A percentile compares a stretch with the other conserved stretches of the same genome.
phyloP scores from a whole-genome alignment of 2,329 filamentous ascomycete species.

The Capronia epimyces region DNA sequence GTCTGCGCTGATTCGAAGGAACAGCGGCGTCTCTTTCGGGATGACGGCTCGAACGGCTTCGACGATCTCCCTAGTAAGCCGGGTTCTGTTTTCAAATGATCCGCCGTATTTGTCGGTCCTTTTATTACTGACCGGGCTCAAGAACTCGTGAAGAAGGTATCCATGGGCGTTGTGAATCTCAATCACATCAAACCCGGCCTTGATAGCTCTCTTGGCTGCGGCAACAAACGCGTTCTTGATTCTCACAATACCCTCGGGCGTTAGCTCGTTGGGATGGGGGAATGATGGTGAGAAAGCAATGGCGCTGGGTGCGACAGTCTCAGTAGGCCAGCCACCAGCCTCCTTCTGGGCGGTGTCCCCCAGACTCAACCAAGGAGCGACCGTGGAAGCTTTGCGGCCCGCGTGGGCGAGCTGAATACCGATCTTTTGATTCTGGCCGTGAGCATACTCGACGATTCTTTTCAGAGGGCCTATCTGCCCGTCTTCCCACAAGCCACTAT shows the following conservation, averaged over 20 bases:
- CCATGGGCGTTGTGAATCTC: conserved; percentile 79
- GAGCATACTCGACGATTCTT: conserved; percentile 32
- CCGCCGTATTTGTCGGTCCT: conserved; percentile 55
- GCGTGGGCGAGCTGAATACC: conserved; percentile 75
- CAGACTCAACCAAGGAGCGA: conserved; percentile 58
- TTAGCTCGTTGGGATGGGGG: conserved; percentile 62
- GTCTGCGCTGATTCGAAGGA: conserved; percentile 66
- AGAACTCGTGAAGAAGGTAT: conserved; percentile 66
- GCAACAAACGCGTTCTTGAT: conserved; percentile 27
- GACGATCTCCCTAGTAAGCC: conserved; percentile 63
- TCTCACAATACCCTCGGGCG: conserved; percentile 58
- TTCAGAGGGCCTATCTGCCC: conserved; percentile 58
- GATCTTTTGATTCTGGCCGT: conserved; percentile 60
- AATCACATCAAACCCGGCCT: conserved; percentile 69
- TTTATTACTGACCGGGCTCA: conserved; percentile 64
- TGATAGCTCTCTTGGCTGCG: conserved; percentile 56
- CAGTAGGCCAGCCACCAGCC: conserved; percentile 51
- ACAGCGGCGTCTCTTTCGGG: conserved; percentile 63
- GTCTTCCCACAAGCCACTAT: conserved; percentile 77
- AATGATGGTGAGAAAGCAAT: conserved; percentile 59
- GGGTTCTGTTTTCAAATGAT: conserved; percentile 57
- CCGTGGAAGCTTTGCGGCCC: conserved; percentile 60
- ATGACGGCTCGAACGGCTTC: conserved; percentile 58
- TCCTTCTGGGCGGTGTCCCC: conserved; percentile 53
- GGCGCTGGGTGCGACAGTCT: conserved; percentile 54